Evolutionary conservation across 1,284 basidiomycete genomes (phyloP).

Genomic region (Leccinum pallidistipes): DNA sequence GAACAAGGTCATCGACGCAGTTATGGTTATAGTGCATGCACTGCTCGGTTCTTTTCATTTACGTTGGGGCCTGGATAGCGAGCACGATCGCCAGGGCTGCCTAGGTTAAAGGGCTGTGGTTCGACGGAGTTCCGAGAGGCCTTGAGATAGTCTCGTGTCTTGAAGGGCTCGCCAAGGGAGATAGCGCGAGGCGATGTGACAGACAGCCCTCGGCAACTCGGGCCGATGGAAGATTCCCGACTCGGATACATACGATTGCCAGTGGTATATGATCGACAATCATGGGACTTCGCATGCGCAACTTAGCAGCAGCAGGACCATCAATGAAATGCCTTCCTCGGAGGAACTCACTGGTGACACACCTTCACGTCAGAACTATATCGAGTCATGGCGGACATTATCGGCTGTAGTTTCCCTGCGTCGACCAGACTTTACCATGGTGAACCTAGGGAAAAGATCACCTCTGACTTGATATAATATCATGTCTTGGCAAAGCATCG

Average conservation of each 20-base stretch:
- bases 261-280: neutral
- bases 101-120: neutral
- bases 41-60: neutral
- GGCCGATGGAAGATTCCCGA: neutral
- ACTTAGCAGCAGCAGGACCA: neutral
- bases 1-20: neutral
- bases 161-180: neutral
- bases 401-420: neutral
- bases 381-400: neutral
- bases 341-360: neutral
- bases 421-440: neutral
- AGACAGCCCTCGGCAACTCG: neutral
- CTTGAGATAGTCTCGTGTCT: neutral
- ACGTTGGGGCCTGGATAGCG: neutral
- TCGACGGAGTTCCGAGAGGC: neutral
- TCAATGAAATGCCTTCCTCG: neutral
- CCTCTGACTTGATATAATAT: neutral
- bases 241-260: neutral
- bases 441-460: neutral
- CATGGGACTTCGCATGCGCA: neutral
- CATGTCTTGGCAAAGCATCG: neutral
- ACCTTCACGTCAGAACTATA: neutral
- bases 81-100: neutral
- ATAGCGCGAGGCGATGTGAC: neutral
- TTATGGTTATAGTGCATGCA: neutral